Base-by-base conservation (phyloP, 23 red algal genomes). In the Gracilariopsis chorda region DNA sequence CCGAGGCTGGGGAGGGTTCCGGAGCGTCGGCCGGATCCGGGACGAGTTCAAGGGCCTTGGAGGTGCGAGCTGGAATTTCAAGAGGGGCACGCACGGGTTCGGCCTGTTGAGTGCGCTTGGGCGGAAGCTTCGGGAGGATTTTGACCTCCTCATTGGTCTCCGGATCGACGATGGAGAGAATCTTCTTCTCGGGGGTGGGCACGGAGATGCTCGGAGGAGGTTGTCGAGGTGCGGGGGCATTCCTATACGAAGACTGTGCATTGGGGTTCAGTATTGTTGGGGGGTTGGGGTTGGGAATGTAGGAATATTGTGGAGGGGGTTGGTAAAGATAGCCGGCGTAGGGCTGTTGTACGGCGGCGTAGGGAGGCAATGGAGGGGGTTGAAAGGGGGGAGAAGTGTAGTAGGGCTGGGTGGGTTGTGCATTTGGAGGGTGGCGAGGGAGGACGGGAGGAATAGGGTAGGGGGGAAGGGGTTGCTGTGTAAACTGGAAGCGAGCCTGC, bases 101-200 rank as follows among this genome's bases (percentile, higher is more conserved):
- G 51, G 85, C 27, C 14, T 36, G 20, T 24, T 33, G 37, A 0
- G 7, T 28, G 30, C 45, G 76, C 20, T 42, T 28, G 48, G 76
- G 16, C 0, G 30, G 34, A 34, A 48, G 45, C 5, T 80, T 17
- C 29, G 42, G 67, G 48, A 77, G 68, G 35, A 78, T 57, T 46
- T 89, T 89, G 44, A 89, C 72, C 44, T 89, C 85, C 44, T 89
- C 85, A 55, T 89, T 89, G 33, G 85, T 89, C 24, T 78, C 85
- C 9, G 85, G 85, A 42, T 89, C 85, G 72, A 89, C 85, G 46
- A 89, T 89, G 48, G 67, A 52, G 53, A 89, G 68, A 33, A 89
- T 89, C 21, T 39, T 64, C 37, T 89, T 89, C 16, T 77, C 34
- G 20, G 76, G 49, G 8, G 25, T 0, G 12, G 76, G 76, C 37